A percentile compares a stretch with the other conserved stretches of the same genome.
Evolutionary conservation across 2,329 filamentous ascomycete species (phyloP).

Genomic region (Aureobasidium sp.): DNA sequence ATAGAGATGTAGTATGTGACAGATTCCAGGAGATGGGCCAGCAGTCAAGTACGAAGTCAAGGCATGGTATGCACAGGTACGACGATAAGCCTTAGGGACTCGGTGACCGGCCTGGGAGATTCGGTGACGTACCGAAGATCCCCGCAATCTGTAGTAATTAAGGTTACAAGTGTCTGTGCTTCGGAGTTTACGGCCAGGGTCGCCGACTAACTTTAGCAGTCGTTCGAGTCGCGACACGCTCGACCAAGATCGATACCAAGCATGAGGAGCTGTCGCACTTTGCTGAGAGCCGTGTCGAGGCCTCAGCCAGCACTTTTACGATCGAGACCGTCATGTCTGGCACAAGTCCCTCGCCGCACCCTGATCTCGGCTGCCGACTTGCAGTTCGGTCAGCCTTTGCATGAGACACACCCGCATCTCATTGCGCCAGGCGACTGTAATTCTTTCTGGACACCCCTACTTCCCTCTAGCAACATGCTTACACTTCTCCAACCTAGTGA

Average conservation of each 20-base stretch:
- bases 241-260: background rate
- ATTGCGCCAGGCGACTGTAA: constrained; percentile 71
- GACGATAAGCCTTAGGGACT: background rate
- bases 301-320: background rate
- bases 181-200: background rate
- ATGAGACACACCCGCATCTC: constrained; percentile 94
- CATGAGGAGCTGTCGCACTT: constrained; percentile 7
- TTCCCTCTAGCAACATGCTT: background rate
- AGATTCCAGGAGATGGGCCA: background rate
- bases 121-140: background rate
- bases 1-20: background rate
- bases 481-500: constrained; percentile 49
- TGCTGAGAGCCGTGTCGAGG: background rate
- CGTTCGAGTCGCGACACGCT: background rate
- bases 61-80: background rate
- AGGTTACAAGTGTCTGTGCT: background rate
- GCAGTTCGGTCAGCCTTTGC: constrained; percentile 84
- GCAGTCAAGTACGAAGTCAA: background rate
- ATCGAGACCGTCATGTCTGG: background rate
- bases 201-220: background rate
- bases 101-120: too few relatives aligned
- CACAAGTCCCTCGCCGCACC: background rate
- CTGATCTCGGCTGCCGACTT: constrained; percentile 57
- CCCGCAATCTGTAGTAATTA: background rate
- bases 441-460: constrained; percentile 19